Percentiles rank a stretch among this genome's conserved stretches.
phyloP scores from a whole-genome alignment of 2,329 filamentous ascomycete species.

The Venturia oleaginea region DNA sequence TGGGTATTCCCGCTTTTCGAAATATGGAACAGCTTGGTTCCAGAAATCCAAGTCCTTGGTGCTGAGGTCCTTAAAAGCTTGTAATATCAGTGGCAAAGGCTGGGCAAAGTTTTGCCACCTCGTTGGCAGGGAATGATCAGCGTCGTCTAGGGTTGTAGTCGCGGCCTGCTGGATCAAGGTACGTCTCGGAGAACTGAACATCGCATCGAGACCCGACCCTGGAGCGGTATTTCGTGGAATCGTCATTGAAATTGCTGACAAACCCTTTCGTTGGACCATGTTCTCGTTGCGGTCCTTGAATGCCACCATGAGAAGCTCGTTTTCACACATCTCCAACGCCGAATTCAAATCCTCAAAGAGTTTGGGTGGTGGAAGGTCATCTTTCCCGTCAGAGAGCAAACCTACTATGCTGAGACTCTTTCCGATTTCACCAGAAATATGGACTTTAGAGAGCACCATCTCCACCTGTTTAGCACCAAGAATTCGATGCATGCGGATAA shows the following conservation, averaged over 20 bases:
- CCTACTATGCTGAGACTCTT: constrained; percentile 75
- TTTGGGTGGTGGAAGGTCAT: constrained; percentile 38
- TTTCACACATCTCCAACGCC: constrained; percentile 88
- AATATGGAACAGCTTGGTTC: constrained; percentile 72
- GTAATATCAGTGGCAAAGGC: constrained; percentile 81
- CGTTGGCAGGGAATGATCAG: constrained; percentile 45
- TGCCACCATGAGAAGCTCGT: constrained; percentile 69
- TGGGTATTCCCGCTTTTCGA: constrained; percentile 57
- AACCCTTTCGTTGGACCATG: constrained; percentile 34
- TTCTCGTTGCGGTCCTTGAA: constrained; percentile 70
- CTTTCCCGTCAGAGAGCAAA: constrained; percentile 64
- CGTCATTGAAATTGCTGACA: constrained; percentile 1
- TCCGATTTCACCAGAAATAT: constrained; percentile 65
- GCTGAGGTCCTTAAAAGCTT: constrained; percentile 88
- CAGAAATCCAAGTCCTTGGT: constrained; percentile 89
- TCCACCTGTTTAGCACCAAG: constrained; percentile 68
- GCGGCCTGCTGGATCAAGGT: constrained; percentile 72
- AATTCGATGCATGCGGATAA: constrained; percentile 82
- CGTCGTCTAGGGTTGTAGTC: constrained; percentile 60
- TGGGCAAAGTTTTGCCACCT: constrained; percentile 85
- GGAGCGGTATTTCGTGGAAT: constrained; percentile 1
- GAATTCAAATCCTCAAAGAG: constrained; percentile 88
- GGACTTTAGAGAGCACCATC: constrained; percentile 74
- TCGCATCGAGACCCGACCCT: not conserved
- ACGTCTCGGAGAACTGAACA: constrained; percentile 64